Evolutionary conservation across 2,329 filamentous ascomycete genomes (phyloP).

Genomic region (Botrytis aclada): DNA sequence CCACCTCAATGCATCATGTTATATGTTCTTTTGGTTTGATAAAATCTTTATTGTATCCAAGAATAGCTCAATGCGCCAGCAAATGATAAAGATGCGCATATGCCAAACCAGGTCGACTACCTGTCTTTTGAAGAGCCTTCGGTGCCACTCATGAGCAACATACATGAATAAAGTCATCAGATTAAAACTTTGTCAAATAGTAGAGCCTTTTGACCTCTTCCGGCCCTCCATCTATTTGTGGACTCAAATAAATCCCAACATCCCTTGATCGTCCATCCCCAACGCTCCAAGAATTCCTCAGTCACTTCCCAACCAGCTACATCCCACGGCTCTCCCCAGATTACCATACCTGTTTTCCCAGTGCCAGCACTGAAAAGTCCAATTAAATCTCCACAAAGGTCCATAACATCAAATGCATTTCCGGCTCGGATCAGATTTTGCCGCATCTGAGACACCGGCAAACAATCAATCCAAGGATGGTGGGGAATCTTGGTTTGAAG

Average conservation of each 20-base stretch:
- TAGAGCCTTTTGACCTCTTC: background rate
- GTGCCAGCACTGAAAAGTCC: background rate
- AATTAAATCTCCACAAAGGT: background rate
- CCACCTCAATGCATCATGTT: too few species aligned
- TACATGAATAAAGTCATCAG: background rate
- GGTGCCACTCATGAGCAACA: background rate
- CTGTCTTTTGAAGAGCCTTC: background rate
- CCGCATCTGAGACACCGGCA: background rate
- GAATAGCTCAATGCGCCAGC: too few species aligned
- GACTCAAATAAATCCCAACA: background rate
- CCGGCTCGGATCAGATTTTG: background rate
- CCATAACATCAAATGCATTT: background rate
- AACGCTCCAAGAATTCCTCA: background rate
- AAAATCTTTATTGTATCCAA: too few species aligned
- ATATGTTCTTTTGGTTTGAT: too few species aligned
- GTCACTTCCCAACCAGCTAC: background rate
- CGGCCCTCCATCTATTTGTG: background rate
- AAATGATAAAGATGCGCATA: background rate
- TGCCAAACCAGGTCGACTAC: background rate
- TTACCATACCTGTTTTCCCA: background rate
- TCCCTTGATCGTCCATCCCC: background rate
- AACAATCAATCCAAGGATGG: background rate
- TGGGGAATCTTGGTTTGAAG: background rate
- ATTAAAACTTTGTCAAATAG: background rate
- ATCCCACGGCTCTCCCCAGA: background rate